A percentile compares a stretch with the other conserved stretches of the same genome.
These are phyloP conservation scores for Lentinula raphanica DNA, from an alignment of 768 basidiomycete species.

Conservation along the genomic window DNA sequence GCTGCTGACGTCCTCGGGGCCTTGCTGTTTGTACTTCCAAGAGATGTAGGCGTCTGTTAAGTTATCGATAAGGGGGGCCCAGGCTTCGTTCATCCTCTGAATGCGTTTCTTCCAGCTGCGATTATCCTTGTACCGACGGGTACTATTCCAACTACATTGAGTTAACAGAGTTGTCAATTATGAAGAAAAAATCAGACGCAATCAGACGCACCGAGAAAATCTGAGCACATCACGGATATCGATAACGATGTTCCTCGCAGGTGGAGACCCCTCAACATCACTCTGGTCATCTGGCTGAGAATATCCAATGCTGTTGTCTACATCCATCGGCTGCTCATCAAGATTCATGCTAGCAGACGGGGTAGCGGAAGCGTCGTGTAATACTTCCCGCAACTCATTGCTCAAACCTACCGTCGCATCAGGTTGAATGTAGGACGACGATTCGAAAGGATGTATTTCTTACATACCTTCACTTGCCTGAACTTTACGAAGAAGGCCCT, in stretches of 20 bases:
- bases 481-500: background rate
- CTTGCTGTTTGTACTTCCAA: slow-evolving; percentile 8
- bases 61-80: slow-evolving; percentile 6
- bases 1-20: slow-evolving; percentile 5
- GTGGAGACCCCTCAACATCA: background rate
- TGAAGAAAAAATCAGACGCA: background rate
- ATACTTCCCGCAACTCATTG: background rate
- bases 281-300: background rate
- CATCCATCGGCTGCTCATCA: too few relatives aligned
- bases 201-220: background rate
- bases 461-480: background rate
- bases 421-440: background rate
- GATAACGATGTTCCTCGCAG: background rate
- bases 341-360: too few relatives aligned
- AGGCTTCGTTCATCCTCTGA: slow-evolving; percentile 1
- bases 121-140: slow-evolving; percentile 5
- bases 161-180: too few relatives aligned
- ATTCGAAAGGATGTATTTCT: background rate
- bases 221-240: background rate
- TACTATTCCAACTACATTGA: background rate
- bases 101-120: slow-evolving; percentile 9
- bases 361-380: background rate
- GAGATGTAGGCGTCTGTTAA: slow-evolving; percentile 4
- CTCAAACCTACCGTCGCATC: background rate
- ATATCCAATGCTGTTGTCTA: too few relatives aligned